Conservation (phyloP, 306 rosid genomes). For the Quercus wislizeni region DNA sequence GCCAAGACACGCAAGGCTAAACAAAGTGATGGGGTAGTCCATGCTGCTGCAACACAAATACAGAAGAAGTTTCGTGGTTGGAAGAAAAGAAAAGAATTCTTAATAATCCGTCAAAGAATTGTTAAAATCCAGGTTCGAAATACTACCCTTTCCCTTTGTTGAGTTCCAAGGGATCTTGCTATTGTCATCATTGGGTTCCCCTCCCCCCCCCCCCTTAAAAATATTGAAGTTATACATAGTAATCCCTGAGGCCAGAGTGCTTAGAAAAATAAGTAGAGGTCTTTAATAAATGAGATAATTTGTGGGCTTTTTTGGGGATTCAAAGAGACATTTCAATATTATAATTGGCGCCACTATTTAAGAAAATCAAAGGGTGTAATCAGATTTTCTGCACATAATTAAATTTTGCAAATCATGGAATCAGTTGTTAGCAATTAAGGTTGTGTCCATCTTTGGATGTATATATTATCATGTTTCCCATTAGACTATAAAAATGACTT, state of each 20-base stretch:
- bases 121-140: slow-evolving; percentile 82
- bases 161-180: not conserved
- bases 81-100: slow-evolving; percentile 84
- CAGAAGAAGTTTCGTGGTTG: slow-evolving; percentile 95
- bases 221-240: not conserved
- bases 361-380: not conserved
- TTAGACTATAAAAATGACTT: not conserved
- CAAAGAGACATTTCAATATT: not conserved
- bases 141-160: slow-evolving; percentile 16
- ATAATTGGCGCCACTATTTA: not conserved
- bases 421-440: not conserved
- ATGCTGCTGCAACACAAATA: slow-evolving; percentile 69
- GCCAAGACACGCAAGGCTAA: slow-evolving; percentile 51
- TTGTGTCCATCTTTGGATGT: not conserved
- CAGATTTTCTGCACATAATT: not conserved
- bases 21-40: slow-evolving; percentile 40
- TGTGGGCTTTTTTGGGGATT: not conserved
- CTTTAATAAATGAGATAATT: not conserved
- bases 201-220: not conserved
- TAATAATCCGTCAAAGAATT: slow-evolving; percentile 78
- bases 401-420: not conserved
- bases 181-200: not conserved
- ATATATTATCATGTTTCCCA: not conserved
- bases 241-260: not conserved
- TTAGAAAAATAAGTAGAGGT: not conserved